These are phyloP conservation scores for Coemansia umbellata DNA, from an alignment of 192 early-diverging fungal genomes.

Conservation along the genomic window DNA sequence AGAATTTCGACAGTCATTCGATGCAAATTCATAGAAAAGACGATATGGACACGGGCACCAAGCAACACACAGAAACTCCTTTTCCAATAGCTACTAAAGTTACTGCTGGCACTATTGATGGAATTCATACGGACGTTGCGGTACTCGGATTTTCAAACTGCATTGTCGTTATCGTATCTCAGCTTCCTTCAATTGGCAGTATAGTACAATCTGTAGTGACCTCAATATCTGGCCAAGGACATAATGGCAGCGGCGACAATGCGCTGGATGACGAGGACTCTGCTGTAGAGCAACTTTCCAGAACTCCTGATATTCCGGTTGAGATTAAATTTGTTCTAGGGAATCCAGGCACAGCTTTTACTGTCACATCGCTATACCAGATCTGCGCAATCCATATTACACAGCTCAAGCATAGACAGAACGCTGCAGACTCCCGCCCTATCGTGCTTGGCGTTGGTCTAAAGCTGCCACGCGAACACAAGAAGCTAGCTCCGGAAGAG, in stretches of 20 bases:
- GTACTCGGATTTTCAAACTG: conserved; percentile 44
- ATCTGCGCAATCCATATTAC: conserved; percentile 24
- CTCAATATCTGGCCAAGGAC: conserved; percentile 1
- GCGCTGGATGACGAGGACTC: not conserved
- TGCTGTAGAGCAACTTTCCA: conserved; percentile 2
- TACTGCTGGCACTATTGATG: conserved; percentile 21
- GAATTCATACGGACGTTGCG: conserved; percentile 37
- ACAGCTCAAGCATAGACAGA: conserved; percentile 22
- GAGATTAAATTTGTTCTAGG: conserved; percentile 40
- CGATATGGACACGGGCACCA: not conserved
- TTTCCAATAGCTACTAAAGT: conserved; percentile 28
- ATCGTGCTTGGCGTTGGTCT: conserved; percentile 31
- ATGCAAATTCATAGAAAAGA: too few relatives aligned
- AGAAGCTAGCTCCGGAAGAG: conserved; percentile 2
- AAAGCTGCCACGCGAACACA: conserved; percentile 23
- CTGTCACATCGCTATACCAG: conserved; percentile 34
- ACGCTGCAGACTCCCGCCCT: conserved; percentile 19
- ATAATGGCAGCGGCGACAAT: not conserved
- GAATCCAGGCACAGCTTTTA: conserved; percentile 4
- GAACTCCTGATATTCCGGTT: conserved; percentile 20
- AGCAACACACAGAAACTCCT: not conserved
- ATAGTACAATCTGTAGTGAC: conserved; percentile 20
- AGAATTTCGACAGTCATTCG: too few relatives aligned
- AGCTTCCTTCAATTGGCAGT: conserved; percentile 36
- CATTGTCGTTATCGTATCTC: conserved; percentile 36